Conservation (phyloP, 2,329 filamentous ascomycete genomes). For the Penicillium sp. region DNA sequence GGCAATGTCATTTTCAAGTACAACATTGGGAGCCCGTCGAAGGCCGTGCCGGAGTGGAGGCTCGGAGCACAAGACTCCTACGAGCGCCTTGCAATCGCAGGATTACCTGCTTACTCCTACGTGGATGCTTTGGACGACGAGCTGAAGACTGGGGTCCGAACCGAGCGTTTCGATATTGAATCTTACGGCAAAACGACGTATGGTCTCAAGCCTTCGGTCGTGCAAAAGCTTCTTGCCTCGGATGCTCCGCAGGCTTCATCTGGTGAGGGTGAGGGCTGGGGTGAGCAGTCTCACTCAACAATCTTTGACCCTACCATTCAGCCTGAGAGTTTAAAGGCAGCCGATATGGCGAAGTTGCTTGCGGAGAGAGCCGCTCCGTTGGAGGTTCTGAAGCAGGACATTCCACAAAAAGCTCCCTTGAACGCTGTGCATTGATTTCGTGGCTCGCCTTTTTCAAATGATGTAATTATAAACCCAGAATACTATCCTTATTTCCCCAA, state of each 20-base stretch:
- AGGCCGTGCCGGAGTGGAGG: slow-evolving; percentile 20
- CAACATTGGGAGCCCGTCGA: slow-evolving; percentile 8
- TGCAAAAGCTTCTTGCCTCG: neutral
- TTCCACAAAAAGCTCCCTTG: neutral
- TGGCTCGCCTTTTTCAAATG: neutral
- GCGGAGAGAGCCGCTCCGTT: neutral
- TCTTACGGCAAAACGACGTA: neutral
- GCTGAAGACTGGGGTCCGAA: slow-evolving; percentile 4
- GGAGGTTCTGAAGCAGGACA: neutral
- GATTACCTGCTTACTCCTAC: slow-evolving; percentile 12
- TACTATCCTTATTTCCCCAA: neutral
- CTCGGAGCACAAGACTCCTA: slow-evolving; percentile 22
- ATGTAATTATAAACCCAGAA: neutral
- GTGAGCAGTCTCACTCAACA: slow-evolving; percentile 6
- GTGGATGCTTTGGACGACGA: slow-evolving; percentile 8
- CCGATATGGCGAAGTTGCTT: neutral
- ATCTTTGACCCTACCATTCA: neutral
- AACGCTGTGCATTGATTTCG: neutral
- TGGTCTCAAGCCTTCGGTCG: slow-evolving; percentile 5
- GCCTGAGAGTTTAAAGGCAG: neutral
- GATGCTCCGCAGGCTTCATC: neutral
- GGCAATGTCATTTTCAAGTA: slow-evolving; percentile 16
- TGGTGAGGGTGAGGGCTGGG: slow-evolving; percentile 2
- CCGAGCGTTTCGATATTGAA: slow-evolving; percentile 1
- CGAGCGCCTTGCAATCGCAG: slow-evolving; percentile 21